Evolutionary conservation across 495 filamentous ascomycete species (phyloP), one percentile per base, ranked within the genome.

Genomic region (Podospora sp.): DNA sequence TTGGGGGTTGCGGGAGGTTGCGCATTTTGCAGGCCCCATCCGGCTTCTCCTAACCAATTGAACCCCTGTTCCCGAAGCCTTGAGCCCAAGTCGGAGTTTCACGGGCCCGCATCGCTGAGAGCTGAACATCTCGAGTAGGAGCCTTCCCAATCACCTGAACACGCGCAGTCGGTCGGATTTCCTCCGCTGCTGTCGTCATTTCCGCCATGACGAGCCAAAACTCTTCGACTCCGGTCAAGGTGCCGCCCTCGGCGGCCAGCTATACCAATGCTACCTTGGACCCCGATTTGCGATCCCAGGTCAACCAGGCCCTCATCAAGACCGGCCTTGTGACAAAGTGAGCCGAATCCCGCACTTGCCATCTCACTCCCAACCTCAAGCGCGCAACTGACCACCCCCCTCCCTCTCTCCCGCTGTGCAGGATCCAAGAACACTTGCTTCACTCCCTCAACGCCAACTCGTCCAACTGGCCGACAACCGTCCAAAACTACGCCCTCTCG

Each of bases 391-490:
- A 62, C 60, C 60, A 62, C 14, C 16, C 11, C 18, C 25, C n/a
- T 14, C 26, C 5, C 12, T 36, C 52, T 16, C 40, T 1, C 24
- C 49, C 51, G n/a, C 14, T 55, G 11, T 52, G 16, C 68, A 87
- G 84, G 70, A 87, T 87, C 67, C 84, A 87, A 76, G 83, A 86
- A n/a, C 73, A 77, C 59, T 80, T 87, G 71, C 78, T 85, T 6
- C 83, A 86, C 75, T 72, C 80, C 20, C 83, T 86, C 60, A 73
- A 86, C 72, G 69, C 83, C 6, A 75, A 82, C 73, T 69, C 72
- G 20, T 74, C 80, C 68, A 86, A 87, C 77, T 87, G 85, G 85
- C 84, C 83, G 2, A 82, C 82, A n/a, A 53, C 75, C 46, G 73
- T 87, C 62, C 82, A 84, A 62, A 69, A 71, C 51, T 81, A 85